Base-by-base conservation (phyloP, 78 protist species). In the Mantamonas sphyraenae region DNA sequence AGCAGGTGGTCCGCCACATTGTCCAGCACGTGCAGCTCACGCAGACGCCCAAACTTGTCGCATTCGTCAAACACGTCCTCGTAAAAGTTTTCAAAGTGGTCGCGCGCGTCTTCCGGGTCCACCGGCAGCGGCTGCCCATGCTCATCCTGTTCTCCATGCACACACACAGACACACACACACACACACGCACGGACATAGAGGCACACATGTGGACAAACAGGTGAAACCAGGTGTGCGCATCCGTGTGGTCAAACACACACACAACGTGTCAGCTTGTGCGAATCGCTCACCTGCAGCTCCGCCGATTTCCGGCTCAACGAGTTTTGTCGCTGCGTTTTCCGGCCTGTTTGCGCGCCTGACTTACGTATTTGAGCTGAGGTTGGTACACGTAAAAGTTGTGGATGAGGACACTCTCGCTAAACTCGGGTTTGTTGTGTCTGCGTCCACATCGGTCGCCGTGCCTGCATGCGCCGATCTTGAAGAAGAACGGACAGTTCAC, bases 381-480 rank as follows among this genome's bases (percentile, higher is more conserved):
- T 16, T 12, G 53, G 16, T 47, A 19, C 53, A 31, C 71, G 69
- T 91, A 96, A 71, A 96, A 57, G 78, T 91, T 91, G 33, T 84
- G 90, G 31, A 96, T 31, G 31, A 97, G 69, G 5, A 97, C 59
- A 28, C 96, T 92, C 50, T 93, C 96, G 17, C 84, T 64, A 30
- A 79, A 56, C 37, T 81, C 66, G 28, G 99, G 99, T 68, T 80
- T 81, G 79, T 79, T 86, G 86, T 97, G 99, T 67, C 69, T 50
- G 33, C 97, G 82, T 9, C 93, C 73, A 76, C 99, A 97, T 28
- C 93, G 75, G 40, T 93, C 99, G 19, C 99, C 99, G 74, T 97
- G 99, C 26, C 99, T 87, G 83, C 98, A 97, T 30, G 98, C 99
- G 39, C 99, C 99, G 30, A 95, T 94, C 74, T 96, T 94, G 79